Evolutionary conservation across 1,139 yeast genomes (phyloP), one percentile per base, ranked within the genome.

Genomic region (Taphrina communis): DNA sequence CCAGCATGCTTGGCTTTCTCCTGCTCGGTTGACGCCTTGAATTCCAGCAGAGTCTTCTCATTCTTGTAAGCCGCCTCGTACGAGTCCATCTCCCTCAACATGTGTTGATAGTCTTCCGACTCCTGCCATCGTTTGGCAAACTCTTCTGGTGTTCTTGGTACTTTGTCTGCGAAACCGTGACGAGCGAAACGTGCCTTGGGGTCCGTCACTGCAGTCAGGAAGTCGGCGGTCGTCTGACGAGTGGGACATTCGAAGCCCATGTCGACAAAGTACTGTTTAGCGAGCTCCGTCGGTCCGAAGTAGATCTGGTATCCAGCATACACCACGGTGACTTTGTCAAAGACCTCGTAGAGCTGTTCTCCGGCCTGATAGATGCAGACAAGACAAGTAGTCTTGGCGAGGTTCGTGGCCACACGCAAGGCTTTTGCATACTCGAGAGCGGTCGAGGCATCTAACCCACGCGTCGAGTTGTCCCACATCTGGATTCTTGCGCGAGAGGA

Each of bases 391-490:
- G 83, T 81, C 70, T 82, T 81, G 76, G 85, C 77, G 75, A 86
- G 77, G 72, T 83, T 84, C 17, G 90, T 86, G 21, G 86, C 82
- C 1, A 87, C 82, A 76, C 88, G 84, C 57, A 87, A 81, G 66
- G 89, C 88, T 75, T 82, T 84, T 65, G 88, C 84, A 75, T 83
- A 87, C 75, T 87, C 90, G 73, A 87, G 81, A 36, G 91, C 91
- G 25, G 91, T 87, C 8, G 90, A 85, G 31, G 91, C 87, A 79
- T 87, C 91, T 71, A 87, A 81, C 76, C 91, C 91, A 78, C 90
- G 82, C n/a, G 91, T 87, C n/a, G 90, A 87, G 75, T 87, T 87
- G 80, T 87, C 92, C 89, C 89, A 88, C 75, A 88, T 84, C 74
- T 86, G 86, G 61, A 87, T 78, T 19, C 85, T 80, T 31, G 86